These are phyloP conservation scores for Iris macrosiphon DNA, from an alignment of 106 monocot species.

Conservation along the genomic window DNA sequence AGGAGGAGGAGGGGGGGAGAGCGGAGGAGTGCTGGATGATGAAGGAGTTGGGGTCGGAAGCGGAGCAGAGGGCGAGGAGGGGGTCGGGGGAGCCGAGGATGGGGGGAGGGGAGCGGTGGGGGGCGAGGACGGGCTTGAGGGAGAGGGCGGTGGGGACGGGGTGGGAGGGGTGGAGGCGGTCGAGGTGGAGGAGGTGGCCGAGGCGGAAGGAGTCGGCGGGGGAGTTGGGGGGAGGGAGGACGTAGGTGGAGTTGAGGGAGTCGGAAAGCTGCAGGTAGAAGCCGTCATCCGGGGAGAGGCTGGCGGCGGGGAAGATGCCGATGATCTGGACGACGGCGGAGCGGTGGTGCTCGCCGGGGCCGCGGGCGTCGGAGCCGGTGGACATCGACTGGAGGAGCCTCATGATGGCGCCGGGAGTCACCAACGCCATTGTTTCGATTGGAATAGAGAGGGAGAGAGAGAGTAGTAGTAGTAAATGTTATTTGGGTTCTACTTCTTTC, in stretches of 20 bases:
- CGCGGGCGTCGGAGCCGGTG: conserved; percentile 14
- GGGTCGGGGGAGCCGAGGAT: conserved; percentile 44
- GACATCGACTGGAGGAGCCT: conserved; percentile 92
- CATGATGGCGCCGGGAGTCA: conserved; percentile 79
- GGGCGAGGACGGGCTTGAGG: conserved; percentile 37
- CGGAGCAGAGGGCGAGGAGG: conserved; percentile 37
- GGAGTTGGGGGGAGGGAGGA: conserved; percentile 53
- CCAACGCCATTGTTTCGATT: conserved; percentile 44
- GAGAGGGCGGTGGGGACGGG: conserved; percentile 57
- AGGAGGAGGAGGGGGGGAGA: neutral
- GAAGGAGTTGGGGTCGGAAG: conserved; percentile 11
- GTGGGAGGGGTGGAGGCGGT: conserved; percentile 61
- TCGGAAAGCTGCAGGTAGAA: conserved; percentile 97
- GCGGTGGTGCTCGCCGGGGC: conserved; percentile 60
- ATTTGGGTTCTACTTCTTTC: no score
- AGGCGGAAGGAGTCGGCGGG: conserved; percentile 48
- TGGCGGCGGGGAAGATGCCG: conserved; percentile 68
- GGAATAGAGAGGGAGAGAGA: neutral
- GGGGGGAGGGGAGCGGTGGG: conserved; percentile 3
- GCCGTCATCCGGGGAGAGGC: conserved; percentile 58
- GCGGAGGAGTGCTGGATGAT: neutral
- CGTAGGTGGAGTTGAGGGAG: conserved; percentile 86
- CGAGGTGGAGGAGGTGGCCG: conserved; percentile 76
- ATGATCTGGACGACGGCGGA: conserved; percentile 78
- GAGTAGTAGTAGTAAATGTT: no score